These are phyloP conservation scores for Trichocomaceae sp. DNA, from an alignment of 2,329 filamentous ascomycete species.

Conservation along the genomic window DNA sequence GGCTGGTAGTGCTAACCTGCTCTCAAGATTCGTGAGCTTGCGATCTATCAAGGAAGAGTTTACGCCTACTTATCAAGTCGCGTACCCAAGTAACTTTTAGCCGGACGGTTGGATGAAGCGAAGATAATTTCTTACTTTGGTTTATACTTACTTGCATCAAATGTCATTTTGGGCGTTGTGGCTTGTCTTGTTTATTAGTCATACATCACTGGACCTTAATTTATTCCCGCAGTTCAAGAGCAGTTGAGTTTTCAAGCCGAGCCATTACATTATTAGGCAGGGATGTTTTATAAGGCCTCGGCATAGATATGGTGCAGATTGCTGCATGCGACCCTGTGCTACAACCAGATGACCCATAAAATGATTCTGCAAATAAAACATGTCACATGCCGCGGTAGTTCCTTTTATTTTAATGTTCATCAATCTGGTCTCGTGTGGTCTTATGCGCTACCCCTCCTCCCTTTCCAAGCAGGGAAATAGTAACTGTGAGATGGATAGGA, in stretches of 20 bases:
- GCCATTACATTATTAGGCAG: neutral
- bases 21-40: constrained; percentile 61
- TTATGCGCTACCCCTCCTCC: too few relatives aligned
- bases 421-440: too few relatives aligned
- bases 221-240: neutral
- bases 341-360: neutral
- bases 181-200: neutral
- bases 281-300: neutral
- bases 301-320: neutral
- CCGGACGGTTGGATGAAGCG: neutral
- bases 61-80: constrained; percentile 53
- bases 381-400: neutral
- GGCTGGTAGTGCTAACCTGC: constrained; percentile 58
- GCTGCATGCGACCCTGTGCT: neutral
- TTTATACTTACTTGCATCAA: neutral
- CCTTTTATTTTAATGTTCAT: neutral
- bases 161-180: neutral
- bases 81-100: constrained; percentile 61
- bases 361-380: neutral
- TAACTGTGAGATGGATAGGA: neutral
- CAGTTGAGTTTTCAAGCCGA: too few relatives aligned
- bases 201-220: neutral
- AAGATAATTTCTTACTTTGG: neutral
- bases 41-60: constrained; percentile 73
- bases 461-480: neutral